Base-by-base conservation (phyloP, 805 yeast genomes). In the Lachancea fermentati region DNA sequence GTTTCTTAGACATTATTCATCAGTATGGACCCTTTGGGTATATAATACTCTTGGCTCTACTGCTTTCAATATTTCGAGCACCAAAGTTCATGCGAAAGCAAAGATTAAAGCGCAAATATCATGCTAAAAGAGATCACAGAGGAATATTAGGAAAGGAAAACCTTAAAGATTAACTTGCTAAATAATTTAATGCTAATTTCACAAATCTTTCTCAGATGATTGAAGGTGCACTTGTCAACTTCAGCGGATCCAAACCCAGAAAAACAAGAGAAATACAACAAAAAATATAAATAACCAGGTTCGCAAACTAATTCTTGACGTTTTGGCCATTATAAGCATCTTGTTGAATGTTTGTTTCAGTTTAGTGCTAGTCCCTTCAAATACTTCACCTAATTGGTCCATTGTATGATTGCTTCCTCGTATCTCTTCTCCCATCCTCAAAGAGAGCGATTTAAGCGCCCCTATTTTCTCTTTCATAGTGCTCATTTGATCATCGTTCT, bases 391-490 rank as follows among this genome's bases (percentile, higher is more conserved):
- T 32, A 76, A 51, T 16, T 62, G 58, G 26, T 60, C 62, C 32
- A 76, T 52, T n/a, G 75, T 60, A 37, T 69, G 60, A 47, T 69
- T 70, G 22, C 79, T 71, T 22, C 72, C 72, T 28, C 73, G 69
- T 30, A 81, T 82, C 54, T 81, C 84, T 43, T 73, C 78, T 12
- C 85, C 85, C 73, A 81, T 81, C 48, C 64, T 71, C 34, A 71
- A 35, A 2, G 82, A 70, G 17, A 80, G 59, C 34, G 71, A 72
- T 54, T 80, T 81, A 40, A 82, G 61, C 19, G 76, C 66, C 36
- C 67, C 61, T 15, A 82, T 69, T 47, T 75, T 78, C 30, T 72
- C 69, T 25, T 73, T 66, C 72, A 82, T 73, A 2, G 70, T 62
- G 16, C 69, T 67, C 48, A 77, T 57, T 38, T 79, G 76, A 42